Percentiles rank a stretch among this genome's conserved stretches.
These are phyloP conservation scores for Neobulgaria alba DNA, from an alignment of 2,329 filamentous ascomycete genomes.

Conservation along the genomic window DNA sequence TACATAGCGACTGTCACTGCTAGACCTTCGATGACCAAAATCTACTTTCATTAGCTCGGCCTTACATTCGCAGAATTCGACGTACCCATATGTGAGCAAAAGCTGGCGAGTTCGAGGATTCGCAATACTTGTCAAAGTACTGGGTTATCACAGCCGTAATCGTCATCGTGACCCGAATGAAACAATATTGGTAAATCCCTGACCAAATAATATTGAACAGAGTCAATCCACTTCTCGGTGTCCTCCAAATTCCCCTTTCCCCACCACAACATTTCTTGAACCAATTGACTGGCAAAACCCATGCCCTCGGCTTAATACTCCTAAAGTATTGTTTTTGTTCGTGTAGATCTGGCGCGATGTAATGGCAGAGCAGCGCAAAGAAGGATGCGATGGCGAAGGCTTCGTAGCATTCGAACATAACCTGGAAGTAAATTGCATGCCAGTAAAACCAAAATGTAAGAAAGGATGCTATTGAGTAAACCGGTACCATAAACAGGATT, in stretches of 20 bases:
- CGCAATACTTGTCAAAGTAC: slow-evolving; percentile 63
- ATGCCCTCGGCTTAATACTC: slow-evolving; percentile 56
- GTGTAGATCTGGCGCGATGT: slow-evolving; percentile 68
- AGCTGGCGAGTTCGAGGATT: slow-evolving; percentile 65
- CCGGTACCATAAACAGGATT: slow-evolving; percentile 79
- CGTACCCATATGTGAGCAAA: slow-evolving; percentile 80
- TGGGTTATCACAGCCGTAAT: slow-evolving; percentile 68
- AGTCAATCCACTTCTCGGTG: slow-evolving; percentile 71
- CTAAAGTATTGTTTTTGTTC: slow-evolving; percentile 78
- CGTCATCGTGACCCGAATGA: slow-evolving; percentile 72
- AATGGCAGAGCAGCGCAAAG: slow-evolving; percentile 75
- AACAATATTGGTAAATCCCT: slow-evolving; percentile 78
- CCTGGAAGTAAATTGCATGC: slow-evolving; percentile 71
- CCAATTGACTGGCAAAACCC: slow-evolving; percentile 67
- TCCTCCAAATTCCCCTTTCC: slow-evolving; percentile 59
- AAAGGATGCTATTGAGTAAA: slow-evolving; percentile 69
- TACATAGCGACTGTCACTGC: slow-evolving; percentile 82
- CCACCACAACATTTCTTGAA: slow-evolving; percentile 63
- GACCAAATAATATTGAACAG: slow-evolving; percentile 89
- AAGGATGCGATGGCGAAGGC: slow-evolving; percentile 83
- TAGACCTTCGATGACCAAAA: slow-evolving; percentile 58
- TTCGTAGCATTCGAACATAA: slow-evolving; percentile 79
- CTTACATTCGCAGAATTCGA: slow-evolving; percentile 2
- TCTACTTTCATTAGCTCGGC: slow-evolving; percentile 32
- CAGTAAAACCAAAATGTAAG: slow-evolving; percentile 67